Base-by-base conservation (phyloP, 805 yeast genomes). In the Limtongia smithiae region DNA sequence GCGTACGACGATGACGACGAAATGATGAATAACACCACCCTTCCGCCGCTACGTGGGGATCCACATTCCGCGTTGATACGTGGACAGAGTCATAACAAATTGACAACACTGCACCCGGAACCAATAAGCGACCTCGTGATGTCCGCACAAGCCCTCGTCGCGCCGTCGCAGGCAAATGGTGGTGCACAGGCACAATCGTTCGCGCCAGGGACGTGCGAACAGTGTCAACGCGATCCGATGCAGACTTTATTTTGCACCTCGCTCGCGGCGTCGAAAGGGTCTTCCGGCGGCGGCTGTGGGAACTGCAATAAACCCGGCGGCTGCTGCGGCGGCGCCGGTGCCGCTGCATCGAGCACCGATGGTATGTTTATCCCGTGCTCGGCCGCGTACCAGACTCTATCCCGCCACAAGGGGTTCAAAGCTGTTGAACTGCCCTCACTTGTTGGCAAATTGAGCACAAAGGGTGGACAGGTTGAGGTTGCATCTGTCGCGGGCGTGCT, bases 381-480 rank as follows among this genome's bases (percentile, higher is more conserved):
- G 12, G 95, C 89, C 61, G 96, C 96, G 0, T 89, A 87, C 68
- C 84, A 82, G 67, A 86, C 95, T 2, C 74, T 90, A 44, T 81
- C 90, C 28, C 73, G 95, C 49, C 96, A 88, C 65, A 83, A 83
- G 61, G 79, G 81, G 58, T 87, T 87, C 68, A 76, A 78, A 50
- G 72, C 79, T 6, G 86, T 83, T 17, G 93, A 86, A 55, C 80
- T 87, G 62, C 78, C 84, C 46, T 78, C 81, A 2, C 71, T 87
- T 54, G 89, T 87, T 3, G 85, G 85, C 12, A 79, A 83, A 59
- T 73, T 88, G 57, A 80, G 83, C 27, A 85, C 94, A 1, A 72
- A 84, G 55, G 96, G 95, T 2, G 85, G 85, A 83, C 87, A 83
- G 61, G 95, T 89, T 40, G 96, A 89, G 62, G 95, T 85, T n/a